These are phyloP conservation scores for Sordariomycetes sp. DNA, from an alignment of 2,329 filamentous ascomycete species.

Conservation along the genomic window DNA sequence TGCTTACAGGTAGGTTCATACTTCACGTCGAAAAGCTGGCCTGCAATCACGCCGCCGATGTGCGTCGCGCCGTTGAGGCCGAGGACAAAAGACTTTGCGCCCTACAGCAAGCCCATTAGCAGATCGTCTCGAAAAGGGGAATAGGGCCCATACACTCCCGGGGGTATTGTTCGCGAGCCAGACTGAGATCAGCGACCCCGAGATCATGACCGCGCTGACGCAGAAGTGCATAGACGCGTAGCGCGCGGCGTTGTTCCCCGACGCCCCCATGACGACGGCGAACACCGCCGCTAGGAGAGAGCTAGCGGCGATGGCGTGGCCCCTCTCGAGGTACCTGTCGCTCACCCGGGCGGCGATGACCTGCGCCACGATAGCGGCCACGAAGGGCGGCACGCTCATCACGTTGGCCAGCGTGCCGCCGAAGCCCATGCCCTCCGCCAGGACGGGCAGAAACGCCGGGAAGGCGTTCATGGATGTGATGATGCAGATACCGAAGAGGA, in stretches of 20 bases:
- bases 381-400: constrained; percentile 45
- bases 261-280: constrained; percentile 36
- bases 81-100: neutral
- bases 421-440: constrained; percentile 41
- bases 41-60: constrained; percentile 30
- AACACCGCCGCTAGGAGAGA: constrained; percentile 32
- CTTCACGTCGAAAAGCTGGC: constrained; percentile 20
- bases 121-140: constrained; percentile 15
- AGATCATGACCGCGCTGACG: neutral
- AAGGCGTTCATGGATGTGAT: constrained; percentile 44
- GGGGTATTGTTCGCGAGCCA: constrained; percentile 32
- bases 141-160: constrained; percentile 20
- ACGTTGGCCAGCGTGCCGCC: constrained; percentile 37
- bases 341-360: constrained; percentile 32
- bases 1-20: neutral
- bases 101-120: neutral
- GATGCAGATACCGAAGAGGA: constrained; percentile 34
- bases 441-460: constrained; percentile 45
- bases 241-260: constrained; percentile 37
- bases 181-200: constrained; percentile 16
- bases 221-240: constrained; percentile 13
- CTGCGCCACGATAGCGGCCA: constrained; percentile 34
- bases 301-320: constrained; percentile 40
- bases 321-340: constrained; percentile 26
- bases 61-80: constrained; percentile 20